Evolutionary conservation across 176 grass and related monocot genomes (phyloP).

Genomic region (Phragmites australis): DNA sequence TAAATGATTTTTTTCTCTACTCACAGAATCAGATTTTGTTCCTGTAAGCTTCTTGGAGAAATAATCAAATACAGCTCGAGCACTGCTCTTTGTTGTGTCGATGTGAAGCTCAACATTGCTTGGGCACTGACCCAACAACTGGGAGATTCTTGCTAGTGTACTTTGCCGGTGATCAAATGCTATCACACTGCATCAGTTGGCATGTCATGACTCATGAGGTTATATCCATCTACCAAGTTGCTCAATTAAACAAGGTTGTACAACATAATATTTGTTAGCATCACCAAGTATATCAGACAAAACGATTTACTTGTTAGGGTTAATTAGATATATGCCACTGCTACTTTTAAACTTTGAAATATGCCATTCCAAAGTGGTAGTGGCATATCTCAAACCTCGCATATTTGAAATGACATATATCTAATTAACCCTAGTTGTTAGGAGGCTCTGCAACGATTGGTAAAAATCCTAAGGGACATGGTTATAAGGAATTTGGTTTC

Average conservation of each 20-base stretch:
- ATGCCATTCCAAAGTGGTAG: too few relatives aligned
- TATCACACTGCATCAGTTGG: slow-evolving; percentile 62
- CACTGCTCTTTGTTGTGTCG: slow-evolving; percentile 60
- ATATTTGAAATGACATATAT: too few relatives aligned
- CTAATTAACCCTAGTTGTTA: too few relatives aligned
- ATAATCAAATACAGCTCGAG: slow-evolving; percentile 69
- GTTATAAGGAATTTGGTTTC: neutral
- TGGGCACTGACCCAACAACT: slow-evolving; percentile 43
- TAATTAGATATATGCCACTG: too few relatives aligned
- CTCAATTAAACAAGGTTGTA: neutral
- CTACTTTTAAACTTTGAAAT: too few relatives aligned
- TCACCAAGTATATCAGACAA: neutral
- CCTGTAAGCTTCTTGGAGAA: slow-evolving; percentile 52
- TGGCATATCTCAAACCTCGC: too few relatives aligned
- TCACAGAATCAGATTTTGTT: slow-evolving; percentile 39
- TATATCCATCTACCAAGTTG: neutral
- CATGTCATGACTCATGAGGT: neutral
- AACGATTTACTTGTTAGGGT: too few relatives aligned
- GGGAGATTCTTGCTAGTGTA: slow-evolving; percentile 53
- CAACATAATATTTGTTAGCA: neutral
- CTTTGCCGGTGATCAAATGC: slow-evolving; percentile 80
- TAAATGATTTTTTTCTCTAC: slow-evolving; percentile 25
- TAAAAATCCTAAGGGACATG: neutral
- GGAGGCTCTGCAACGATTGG: neutral
- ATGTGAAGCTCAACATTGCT: slow-evolving; percentile 75